Percentiles rank a stretch among this genome's conserved stretches.
These are phyloP conservation scores for Aspergillus conjunctus DNA, from an alignment of 495 filamentous ascomycete genomes.

Conservation along the genomic window DNA sequence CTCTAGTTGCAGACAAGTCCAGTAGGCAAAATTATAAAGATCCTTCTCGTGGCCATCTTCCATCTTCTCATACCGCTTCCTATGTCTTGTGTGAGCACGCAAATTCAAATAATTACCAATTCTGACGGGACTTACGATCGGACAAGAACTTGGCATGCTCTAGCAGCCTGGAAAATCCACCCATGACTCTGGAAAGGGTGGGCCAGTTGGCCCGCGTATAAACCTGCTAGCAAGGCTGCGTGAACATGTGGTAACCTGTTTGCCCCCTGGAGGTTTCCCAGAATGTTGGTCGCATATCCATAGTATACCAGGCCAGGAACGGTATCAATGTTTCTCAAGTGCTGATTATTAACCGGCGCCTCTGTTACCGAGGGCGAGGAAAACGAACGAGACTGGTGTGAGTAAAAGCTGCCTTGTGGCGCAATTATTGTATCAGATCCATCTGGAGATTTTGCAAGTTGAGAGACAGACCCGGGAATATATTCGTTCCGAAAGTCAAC, in stretches of 20 bases:
- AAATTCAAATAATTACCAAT: neutral
- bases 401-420: constrained; percentile 27
- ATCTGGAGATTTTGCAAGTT: constrained; percentile 33
- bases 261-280: constrained; percentile 76
- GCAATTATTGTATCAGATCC: constrained; percentile 30
- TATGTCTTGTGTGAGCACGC: constrained; percentile 13
- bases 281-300: constrained; percentile 81
- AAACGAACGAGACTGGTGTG: constrained; percentile 26
- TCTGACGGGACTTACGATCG: constrained; percentile 60
- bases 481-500: constrained; percentile 32
- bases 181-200: constrained; percentile 87
- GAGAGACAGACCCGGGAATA: constrained; percentile 31
- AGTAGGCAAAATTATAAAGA: constrained; percentile 77
- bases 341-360: constrained; percentile 19
- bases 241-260: constrained; percentile 81
- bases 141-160: constrained; percentile 75
- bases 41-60: constrained; percentile 39
- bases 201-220: constrained; percentile 86
- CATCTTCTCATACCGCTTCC: constrained; percentile 40
- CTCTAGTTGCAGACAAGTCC: constrained; percentile 93
- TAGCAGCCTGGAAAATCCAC: constrained; percentile 80
- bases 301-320: constrained; percentile 91
- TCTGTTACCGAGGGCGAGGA: constrained; percentile 27
- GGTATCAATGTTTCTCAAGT: constrained; percentile 71
- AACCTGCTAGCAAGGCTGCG: constrained; percentile 79